Base-by-base conservation (phyloP, 192 early-diverging fungal species). In the Backusella tuberculispora region DNA sequence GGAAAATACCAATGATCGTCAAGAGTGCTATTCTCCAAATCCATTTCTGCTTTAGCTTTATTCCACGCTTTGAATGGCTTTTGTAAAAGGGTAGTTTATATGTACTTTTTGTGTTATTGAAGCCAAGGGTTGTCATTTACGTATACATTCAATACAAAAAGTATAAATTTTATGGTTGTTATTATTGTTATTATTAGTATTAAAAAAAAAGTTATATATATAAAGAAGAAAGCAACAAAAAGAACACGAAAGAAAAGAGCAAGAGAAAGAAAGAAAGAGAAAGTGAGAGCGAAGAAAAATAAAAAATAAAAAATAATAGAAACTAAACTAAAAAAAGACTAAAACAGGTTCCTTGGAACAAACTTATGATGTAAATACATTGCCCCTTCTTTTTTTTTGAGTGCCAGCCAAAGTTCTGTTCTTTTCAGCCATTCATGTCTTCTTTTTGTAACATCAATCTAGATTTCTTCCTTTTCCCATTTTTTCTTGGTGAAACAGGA, bases 1-100 rank as follows among this genome's bases (percentile, higher is more conserved):
- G 13, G 4, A 60, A 60, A 26, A 60, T 8, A 60, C 53, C 53
- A 60, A 60, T 12, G 26, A 60, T 24, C 21, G 53, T 9, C 10
- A 60, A 19, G 26, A 60, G 21, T 19, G 53, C 53, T 26, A 60
- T 60, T 60, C 53, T 60, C 53, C 53, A 60, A 26, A 60, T 60
- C 53, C 53, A 60, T 21, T 60, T 60, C 3, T 60, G 53, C 53
- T 60, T 60, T 60, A 60, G 53, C 53, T 60, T 60, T 60, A 60
- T 60, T 60, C 53, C 53, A 24, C 53, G 53, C 10, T 60, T 60
- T 60, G 53, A 60, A 60, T 60, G 53, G 8, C 9, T 60, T 14
- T 60, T 60, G n/a, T 60, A 60, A 60, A 60, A 60, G 53, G 53
- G 53, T 26, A 60, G 53, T 13, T 60, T 60, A 24, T 60, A 60